These are phyloP conservation scores for Euphorbia pulcherrima DNA, from an alignment of 345 rosid species.

Conservation along the genomic window DNA sequence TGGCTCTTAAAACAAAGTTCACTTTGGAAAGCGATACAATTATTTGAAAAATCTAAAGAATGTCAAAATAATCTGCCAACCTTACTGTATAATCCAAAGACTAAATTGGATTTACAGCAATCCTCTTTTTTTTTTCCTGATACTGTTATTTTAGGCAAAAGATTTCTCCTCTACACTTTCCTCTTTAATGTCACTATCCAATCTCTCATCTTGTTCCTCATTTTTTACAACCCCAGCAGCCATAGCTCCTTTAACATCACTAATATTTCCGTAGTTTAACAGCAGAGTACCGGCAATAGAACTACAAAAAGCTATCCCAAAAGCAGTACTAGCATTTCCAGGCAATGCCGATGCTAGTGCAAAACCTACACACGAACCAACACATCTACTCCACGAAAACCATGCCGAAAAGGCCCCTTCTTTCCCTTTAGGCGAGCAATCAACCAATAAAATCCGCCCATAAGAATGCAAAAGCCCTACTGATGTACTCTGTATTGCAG, in stretches of 20 bases:
- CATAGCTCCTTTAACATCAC: slow-evolving; percentile 48
- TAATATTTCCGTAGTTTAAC: slow-evolving; percentile 47
- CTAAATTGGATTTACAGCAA: too few species aligned
- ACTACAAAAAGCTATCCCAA: slow-evolving; percentile 34
- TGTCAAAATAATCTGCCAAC: neutral
- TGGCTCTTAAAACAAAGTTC: neutral
- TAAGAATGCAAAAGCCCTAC: slow-evolving; percentile 45
- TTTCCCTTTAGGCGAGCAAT: slow-evolving; percentile 46
- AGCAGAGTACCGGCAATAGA: slow-evolving; percentile 31
- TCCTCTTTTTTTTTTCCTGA: neutral
- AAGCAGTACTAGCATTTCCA: slow-evolving; percentile 33
- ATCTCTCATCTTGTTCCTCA: slow-evolving; percentile 1
- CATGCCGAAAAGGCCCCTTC: slow-evolving; percentile 54
- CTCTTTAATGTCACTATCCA: neutral
- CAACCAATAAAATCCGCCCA: slow-evolving; percentile 43
- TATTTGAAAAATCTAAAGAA: neutral
- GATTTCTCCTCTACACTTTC: neutral
- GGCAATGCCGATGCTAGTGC: slow-evolving; percentile 43
- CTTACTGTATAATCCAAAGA: neutral
- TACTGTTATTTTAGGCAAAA: neutral
- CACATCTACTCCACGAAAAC: slow-evolving; percentile 41
- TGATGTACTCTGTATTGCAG: slow-evolving; percentile 51
- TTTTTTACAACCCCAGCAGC: slow-evolving; percentile 38
- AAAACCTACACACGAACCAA: slow-evolving; percentile 52
- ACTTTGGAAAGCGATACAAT: neutral